Evolutionary conservation across 169 alveolate species (phyloP).

Genomic region (Plasmodium sp.): DNA sequence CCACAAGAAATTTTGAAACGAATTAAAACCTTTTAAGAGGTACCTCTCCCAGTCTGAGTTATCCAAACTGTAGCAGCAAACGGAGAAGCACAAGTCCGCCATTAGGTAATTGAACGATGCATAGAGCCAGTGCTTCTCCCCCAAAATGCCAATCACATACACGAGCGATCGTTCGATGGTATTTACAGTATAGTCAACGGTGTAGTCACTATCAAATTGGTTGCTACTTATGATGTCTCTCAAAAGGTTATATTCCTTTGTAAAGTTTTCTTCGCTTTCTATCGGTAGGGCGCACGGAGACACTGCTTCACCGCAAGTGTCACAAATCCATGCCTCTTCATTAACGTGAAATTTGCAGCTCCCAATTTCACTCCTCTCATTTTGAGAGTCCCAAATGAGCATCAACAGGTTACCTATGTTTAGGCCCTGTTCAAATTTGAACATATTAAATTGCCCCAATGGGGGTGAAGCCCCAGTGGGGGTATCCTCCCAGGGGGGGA

Average conservation of each 20-base stretch:
- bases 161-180: constrained; percentile 27
- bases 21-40: constrained; percentile 30
- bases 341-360: constrained; percentile 39
- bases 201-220: neutral
- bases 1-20: constrained; percentile 37
- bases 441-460: neutral
- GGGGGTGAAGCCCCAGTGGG: neutral
- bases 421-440: constrained; percentile 8
- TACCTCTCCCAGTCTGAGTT: neutral
- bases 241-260: constrained; percentile 21
- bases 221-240: constrained; percentile 34
- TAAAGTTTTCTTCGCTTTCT: constrained; percentile 46
- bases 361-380: constrained; percentile 27
- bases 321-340: constrained; percentile 39
- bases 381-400: constrained; percentile 46
- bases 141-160: constrained; percentile 47
- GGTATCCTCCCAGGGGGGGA: neutral
- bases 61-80: constrained; percentile 9
- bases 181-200: constrained; percentile 1
- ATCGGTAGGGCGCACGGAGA: constrained; percentile 30
- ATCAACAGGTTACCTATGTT: constrained; percentile 18
- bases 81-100: constrained; percentile 58
- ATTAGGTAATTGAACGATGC: constrained; percentile 64
- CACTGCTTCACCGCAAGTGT: constrained; percentile 18
- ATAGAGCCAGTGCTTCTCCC: constrained; percentile 73